phyloP scores from a whole-genome alignment of 2,329 filamentous ascomycete species.

The Hymenoscyphus fructigenus region DNA sequence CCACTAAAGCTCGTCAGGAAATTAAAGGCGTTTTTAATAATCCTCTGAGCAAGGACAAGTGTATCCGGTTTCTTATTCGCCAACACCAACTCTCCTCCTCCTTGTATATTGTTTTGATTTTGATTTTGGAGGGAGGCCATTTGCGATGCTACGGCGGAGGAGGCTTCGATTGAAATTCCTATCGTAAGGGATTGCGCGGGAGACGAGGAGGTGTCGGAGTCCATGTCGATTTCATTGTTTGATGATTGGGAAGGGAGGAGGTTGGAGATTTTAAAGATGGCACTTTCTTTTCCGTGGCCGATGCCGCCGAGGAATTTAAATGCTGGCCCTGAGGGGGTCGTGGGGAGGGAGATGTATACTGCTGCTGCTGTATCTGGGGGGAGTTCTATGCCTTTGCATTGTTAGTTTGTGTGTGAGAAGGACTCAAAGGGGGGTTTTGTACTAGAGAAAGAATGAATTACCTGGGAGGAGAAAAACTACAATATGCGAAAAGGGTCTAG shows the following conservation, averaged over 20 bases:
- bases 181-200: slow-evolving; percentile 54
- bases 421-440: neutral
- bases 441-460: neutral
- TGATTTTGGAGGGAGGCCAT: slow-evolving; percentile 42
- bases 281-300: slow-evolving; percentile 85
- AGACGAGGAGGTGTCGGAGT: slow-evolving; percentile 26
- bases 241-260: slow-evolving; percentile 31
- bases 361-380: slow-evolving; percentile 78
- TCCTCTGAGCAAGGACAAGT: slow-evolving; percentile 80
- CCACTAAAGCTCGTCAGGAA: slow-evolving; percentile 86
- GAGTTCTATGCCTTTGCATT: slow-evolving; percentile 50
- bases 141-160: slow-evolving; percentile 67
- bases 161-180: slow-evolving; percentile 80
- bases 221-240: slow-evolving; percentile 37
- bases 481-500: slow-evolving; percentile 69
- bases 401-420: neutral
- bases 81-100: slow-evolving; percentile 20
- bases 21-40: slow-evolving; percentile 97
- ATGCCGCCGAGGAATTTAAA: slow-evolving; percentile 89
- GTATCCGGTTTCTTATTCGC: slow-evolving; percentile 49
- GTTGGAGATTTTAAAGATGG: slow-evolving; percentile 75
- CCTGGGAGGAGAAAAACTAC: slow-evolving; percentile 87
- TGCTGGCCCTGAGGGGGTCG: slow-evolving; percentile 39
- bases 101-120: neutral
- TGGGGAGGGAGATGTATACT: slow-evolving; percentile 75